Conservation (phyloP, 768 basidiomycete genomes). For the Clathrus columnatus region DNA sequence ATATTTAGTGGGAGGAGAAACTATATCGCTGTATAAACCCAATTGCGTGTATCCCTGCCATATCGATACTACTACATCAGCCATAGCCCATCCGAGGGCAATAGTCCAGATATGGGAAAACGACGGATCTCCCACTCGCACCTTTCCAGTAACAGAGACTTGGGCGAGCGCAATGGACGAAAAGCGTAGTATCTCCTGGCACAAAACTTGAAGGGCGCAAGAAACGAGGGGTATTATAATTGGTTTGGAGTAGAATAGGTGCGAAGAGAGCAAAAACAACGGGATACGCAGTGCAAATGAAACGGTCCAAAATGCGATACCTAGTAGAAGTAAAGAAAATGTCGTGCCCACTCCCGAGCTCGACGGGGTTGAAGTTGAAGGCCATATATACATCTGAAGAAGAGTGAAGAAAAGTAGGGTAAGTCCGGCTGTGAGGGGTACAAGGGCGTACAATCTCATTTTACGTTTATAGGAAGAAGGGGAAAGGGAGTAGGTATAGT, state of each 20-base stretch:
- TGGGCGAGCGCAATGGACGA: constrained; percentile 44
- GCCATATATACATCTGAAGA: neutral
- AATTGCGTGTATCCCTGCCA: constrained; percentile 66
- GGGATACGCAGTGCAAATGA: constrained; percentile 45
- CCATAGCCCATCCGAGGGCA: constrained; percentile 65
- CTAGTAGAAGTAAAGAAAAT: constrained; percentile 53
- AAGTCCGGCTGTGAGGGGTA: too few species aligned
- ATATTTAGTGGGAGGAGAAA: neutral
- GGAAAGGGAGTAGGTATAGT: too few species aligned
- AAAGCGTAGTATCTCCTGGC: constrained; percentile 48
- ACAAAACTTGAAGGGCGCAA: constrained; percentile 38
- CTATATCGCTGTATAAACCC: constrained; percentile 57
- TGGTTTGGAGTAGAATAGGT: constrained; percentile 25
- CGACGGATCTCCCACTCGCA: constrained; percentile 30
- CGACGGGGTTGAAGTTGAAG: too few species aligned
- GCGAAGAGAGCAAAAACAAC: constrained; percentile 30
- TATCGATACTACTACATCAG: constrained; percentile 57
- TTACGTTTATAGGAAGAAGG: too few species aligned
- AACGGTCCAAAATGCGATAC: constrained; percentile 53
- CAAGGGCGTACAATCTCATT: too few species aligned
- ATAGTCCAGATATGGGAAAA: constrained; percentile 73
- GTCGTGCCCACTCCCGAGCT: too few species aligned
- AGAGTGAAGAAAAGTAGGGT: neutral
- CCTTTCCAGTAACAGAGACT: constrained; percentile 38
- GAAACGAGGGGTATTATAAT: constrained; percentile 31